These are phyloP conservation scores for Lepidium didymum DNA, from an alignment of 345 rosid species.

Conservation along the genomic window DNA sequence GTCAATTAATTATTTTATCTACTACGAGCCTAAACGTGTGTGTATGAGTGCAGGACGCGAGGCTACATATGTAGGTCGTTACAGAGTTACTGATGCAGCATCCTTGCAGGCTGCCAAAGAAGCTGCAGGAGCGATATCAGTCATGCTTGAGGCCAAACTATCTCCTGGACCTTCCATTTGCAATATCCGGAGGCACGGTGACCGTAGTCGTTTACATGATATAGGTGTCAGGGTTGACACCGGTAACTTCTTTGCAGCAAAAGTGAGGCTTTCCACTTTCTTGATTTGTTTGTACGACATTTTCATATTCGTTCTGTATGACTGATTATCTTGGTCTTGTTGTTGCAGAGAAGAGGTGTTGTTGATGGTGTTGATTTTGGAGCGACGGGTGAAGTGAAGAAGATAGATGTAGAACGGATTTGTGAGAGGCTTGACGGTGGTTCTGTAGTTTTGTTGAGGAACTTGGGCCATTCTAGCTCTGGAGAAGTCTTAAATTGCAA, in stretches of 20 bases:
- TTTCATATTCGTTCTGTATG: neutral
- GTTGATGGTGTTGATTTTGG: constrained; percentile 91
- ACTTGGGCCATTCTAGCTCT: constrained; percentile 91
- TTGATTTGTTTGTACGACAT: neutral
- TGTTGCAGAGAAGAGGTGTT: constrained; percentile 76
- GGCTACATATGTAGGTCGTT: constrained; percentile 62
- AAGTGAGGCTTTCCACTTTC: constrained; percentile 39
- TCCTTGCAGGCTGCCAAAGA: constrained; percentile 87
- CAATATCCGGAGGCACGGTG: constrained; percentile 89
- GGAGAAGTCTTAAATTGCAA: constrained; percentile 99
- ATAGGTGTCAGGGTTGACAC: constrained; percentile 95
- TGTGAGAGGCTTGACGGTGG: constrained; percentile 89
- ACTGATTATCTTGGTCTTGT: neutral
- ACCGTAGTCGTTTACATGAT: constrained; percentile 80
- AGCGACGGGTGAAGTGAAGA: constrained; percentile 94
- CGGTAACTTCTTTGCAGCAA: constrained; percentile 96
- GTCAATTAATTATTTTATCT: neutral
- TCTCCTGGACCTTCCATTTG: constrained; percentile 93
- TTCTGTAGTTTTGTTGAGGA: constrained; percentile 76
- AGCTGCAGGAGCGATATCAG: constrained; percentile 86
- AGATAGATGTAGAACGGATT: constrained; percentile 74
- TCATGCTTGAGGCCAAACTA: constrained; percentile 89
- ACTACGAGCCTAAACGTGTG: neutral
- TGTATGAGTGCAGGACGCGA: constrained; percentile 45
- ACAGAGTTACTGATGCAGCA: constrained; percentile 77